phyloP scores from a whole-genome alignment of 108 stramenopile species.

The Mediolabrus comicus region DNA sequence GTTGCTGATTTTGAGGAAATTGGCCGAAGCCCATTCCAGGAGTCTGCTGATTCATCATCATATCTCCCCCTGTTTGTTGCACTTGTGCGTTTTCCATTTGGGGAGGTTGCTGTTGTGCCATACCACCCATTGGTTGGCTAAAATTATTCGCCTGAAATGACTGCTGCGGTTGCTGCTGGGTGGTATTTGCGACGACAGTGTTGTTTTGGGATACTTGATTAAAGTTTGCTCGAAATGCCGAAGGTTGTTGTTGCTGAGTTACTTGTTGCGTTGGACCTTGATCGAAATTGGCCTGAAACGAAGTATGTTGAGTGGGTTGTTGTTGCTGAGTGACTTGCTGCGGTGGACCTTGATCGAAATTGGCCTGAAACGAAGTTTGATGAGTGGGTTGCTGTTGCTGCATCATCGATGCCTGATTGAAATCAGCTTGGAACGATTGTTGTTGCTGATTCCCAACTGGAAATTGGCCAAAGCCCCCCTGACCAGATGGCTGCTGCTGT shows the following conservation, averaged over 20 bases:
- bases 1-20: neutral
- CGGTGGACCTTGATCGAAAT: slow-evolving; percentile 15
- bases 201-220: slow-evolving; percentile 3
- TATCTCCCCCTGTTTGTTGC: neutral
- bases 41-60: slow-evolving; percentile 1
- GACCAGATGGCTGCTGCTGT: slow-evolving; percentile 26
- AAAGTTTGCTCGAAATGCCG: slow-evolving; percentile 12
- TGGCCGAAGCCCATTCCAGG: slow-evolving; percentile 10
- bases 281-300: slow-evolving; percentile 29
- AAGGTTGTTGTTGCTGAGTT: neutral
- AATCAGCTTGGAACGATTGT: slow-evolving; percentile 23
- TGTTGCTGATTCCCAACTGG: slow-evolving; percentile 22
- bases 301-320: neutral
- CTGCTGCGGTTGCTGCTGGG: slow-evolving; percentile 20
- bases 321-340: slow-evolving; percentile 7
- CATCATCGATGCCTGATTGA: slow-evolving; percentile 33
- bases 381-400: slow-evolving; percentile 22
- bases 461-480: slow-evolving; percentile 30
- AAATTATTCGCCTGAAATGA: neutral
- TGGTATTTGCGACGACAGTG: slow-evolving; percentile 5
- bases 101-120: slow-evolving; percentile 8
- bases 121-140: neutral
- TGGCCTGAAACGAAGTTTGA: slow-evolving; percentile 22
- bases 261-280: slow-evolving; percentile 6
- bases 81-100: neutral